Conservation (phyloP, 140 eudicot genomes). For the Eryngium alpinum region DNA sequence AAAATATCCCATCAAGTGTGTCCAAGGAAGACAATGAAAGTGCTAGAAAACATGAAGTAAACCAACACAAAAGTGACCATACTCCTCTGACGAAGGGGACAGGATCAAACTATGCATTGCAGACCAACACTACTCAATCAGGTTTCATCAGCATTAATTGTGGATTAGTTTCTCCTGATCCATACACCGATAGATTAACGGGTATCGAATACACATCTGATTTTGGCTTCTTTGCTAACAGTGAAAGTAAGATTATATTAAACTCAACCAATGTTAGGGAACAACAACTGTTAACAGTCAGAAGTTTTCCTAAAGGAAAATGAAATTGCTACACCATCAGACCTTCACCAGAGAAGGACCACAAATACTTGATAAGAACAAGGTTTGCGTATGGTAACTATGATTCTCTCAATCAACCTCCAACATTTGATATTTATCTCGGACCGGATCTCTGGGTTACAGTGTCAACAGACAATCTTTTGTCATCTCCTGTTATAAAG, state of each 20-base stretch:
- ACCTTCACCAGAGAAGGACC: background rate
- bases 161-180: background rate
- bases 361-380: background rate
- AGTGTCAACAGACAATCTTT: background rate
- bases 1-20: slow-evolving; percentile 30
- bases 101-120: too few species aligned
- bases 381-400: background rate
- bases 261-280: background rate
- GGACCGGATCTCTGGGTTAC: background rate
- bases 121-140: too few species aligned
- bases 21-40: slow-evolving; percentile 27
- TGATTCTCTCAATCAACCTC: background rate
- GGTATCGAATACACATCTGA: background rate
- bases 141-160: background rate
- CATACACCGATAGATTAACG: background rate
- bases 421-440: background rate
- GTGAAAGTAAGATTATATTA: background rate
- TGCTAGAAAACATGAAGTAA: too few species aligned
- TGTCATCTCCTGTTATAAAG: background rate
- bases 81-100: too few species aligned
- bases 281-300: background rate
- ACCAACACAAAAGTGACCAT: slow-evolving; percentile 18
- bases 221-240: background rate
- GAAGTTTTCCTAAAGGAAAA: background rate
- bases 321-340: background rate